phyloP scores from a whole-genome alignment of 2,329 filamentous ascomycete genomes.

The Pseudovirgaria hyperparasitica region DNA sequence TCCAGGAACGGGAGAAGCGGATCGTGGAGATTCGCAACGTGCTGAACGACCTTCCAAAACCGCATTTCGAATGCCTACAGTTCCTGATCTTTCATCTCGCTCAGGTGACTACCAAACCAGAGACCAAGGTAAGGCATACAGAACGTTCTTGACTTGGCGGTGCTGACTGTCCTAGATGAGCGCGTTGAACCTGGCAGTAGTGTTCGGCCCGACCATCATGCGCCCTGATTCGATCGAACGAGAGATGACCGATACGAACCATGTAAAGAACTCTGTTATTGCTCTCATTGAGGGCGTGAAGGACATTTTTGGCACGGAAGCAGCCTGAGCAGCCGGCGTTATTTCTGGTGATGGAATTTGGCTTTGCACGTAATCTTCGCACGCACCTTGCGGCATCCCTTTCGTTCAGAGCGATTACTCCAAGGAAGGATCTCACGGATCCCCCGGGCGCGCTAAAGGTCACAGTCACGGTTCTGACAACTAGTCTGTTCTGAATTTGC shows the following conservation, averaged over 20 bases:
- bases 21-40: conserved; percentile 54
- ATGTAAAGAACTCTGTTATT: conserved; percentile 84
- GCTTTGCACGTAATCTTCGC: too few relatives aligned
- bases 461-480: too few relatives aligned
- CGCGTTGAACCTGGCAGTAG: conserved; percentile 86
- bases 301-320: conserved; percentile 52
- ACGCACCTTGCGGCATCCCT: too few relatives aligned
- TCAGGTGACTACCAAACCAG: too few relatives aligned
- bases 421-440: too few relatives aligned
- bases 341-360: too few relatives aligned
- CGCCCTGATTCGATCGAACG: conserved; percentile 76
- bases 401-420: too few relatives aligned
- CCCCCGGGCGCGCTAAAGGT: too few relatives aligned
- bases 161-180: conserved; percentile 55
- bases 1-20: conserved; percentile 41
- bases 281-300: conserved; percentile 86
- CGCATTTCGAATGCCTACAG: conserved; percentile 80
- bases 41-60: conserved; percentile 65
- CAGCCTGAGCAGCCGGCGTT: too few relatives aligned
- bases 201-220: conserved; percentile 97
- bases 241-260: conserved; percentile 92
- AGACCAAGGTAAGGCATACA: conserved; percentile 77
- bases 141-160: too few relatives aligned
- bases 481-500: too few relatives aligned
- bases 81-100: conserved; percentile 90